Evolutionary conservation across 2,329 filamentous ascomycete species (phyloP).

Genomic region (Penicillium palitans): DNA sequence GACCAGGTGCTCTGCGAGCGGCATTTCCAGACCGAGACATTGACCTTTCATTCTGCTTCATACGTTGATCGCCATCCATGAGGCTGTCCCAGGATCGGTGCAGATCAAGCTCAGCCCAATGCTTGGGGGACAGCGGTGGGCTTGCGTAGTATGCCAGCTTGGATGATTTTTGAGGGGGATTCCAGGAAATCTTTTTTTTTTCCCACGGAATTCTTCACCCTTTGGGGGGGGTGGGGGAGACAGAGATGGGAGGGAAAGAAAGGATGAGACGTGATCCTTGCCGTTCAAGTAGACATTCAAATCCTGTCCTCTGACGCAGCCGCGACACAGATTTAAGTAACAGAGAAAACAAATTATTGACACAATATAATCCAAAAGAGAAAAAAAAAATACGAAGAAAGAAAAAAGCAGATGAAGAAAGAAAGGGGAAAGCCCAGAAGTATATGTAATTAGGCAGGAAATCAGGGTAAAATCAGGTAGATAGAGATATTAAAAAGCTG

Average conservation of each 20-base stretch:
- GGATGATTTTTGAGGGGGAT: constrained; percentile 31
- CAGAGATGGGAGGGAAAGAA: background rate
- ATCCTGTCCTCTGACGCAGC: constrained; percentile 12
- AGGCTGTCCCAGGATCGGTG: constrained; percentile 55
- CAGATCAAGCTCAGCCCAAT: constrained; percentile 60
- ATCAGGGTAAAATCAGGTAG: background rate
- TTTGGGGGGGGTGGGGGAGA: background rate
- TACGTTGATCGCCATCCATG: constrained; percentile 77
- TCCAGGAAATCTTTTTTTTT: background rate
- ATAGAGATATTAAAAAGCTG: background rate
- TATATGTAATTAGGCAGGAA: constrained; percentile 8
- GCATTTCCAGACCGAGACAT: constrained; percentile 48
- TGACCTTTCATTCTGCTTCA: constrained; percentile 72
- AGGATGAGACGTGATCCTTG: constrained; percentile 7
- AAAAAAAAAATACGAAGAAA: background rate
- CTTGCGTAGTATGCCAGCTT: constrained; percentile 67
- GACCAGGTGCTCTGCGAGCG: constrained; percentile 53
- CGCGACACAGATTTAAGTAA: constrained; percentile 9
- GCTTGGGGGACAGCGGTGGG: constrained; percentile 64
- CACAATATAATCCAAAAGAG: constrained; percentile 1
- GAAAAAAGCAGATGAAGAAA: background rate
- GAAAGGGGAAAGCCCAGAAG: background rate
- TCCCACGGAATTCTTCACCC: background rate
- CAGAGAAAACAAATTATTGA: background rate
- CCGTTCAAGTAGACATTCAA: constrained; percentile 13